Evolutionary conservation across 2,329 filamentous ascomycete species (phyloP).

Genomic region (Colletotrichum simmondsii): DNA sequence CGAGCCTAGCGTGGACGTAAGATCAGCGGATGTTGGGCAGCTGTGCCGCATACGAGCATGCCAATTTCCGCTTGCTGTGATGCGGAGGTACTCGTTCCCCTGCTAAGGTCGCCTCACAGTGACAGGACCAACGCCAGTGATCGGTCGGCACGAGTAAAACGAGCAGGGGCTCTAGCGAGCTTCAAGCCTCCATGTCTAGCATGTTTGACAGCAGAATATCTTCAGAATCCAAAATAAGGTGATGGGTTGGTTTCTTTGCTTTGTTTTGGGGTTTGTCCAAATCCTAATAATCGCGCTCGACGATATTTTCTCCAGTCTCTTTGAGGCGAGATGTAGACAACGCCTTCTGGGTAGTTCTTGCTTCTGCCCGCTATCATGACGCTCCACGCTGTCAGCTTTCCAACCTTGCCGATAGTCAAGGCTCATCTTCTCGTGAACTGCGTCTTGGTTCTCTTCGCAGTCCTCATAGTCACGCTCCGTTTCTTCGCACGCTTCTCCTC

Average conservation of each 20-base stretch:
- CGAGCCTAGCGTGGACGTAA: not conserved
- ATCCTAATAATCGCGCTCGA: not conserved
- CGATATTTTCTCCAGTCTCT: not conserved
- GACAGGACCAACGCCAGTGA: not conserved
- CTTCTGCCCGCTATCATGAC: not conserved
- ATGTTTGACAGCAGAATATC: not conserved
- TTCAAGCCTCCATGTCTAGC: not conserved
- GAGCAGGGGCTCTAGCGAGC: not conserved
- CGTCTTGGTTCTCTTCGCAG: slow-evolving; percentile 36
- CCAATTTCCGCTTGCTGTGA: not conserved
- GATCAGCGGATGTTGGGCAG: not conserved
- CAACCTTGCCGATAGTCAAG: slow-evolving; percentile 37
- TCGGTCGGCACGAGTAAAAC: not conserved
- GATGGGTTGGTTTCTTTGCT: not conserved
- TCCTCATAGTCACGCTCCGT: slow-evolving; percentile 39
- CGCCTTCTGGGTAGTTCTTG: not conserved
- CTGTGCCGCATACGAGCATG: not conserved
- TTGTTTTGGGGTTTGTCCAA: not conserved
- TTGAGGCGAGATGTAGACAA: not conserved
- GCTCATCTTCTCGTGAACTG: slow-evolving; percentile 41
- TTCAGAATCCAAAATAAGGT: not conserved
- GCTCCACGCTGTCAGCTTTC: slow-evolving; percentile 27
- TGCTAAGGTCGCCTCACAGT: not conserved
- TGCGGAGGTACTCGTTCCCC: not conserved
- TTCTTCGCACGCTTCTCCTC: slow-evolving; percentile 39